Evolutionary conservation across 805 yeast species (phyloP).

Genomic region (Wickerhamomyces ciferrii): DNA sequence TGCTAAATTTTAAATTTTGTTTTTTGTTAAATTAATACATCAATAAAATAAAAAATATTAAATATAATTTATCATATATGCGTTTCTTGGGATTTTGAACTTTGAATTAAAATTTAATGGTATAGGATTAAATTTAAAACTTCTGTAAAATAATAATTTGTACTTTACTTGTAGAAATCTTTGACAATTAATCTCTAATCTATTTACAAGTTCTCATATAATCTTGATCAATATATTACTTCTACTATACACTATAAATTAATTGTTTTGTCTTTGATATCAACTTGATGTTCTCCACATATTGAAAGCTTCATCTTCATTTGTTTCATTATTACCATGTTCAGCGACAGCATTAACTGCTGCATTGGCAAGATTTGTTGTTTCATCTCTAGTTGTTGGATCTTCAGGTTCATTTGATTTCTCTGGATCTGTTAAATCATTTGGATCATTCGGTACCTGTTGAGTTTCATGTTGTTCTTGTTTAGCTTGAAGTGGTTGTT

Average conservation of each 20-base stretch:
- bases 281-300: neutral
- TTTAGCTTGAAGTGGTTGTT: no score
- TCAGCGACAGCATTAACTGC: constrained; percentile 11
- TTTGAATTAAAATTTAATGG: neutral
- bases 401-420: neutral
- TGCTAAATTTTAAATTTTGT: constrained; percentile 78
- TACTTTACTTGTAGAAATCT: no score
- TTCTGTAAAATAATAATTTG: neutral
- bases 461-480: neutral
- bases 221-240: no score
- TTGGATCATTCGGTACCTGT: neutral
- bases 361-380: constrained; percentile 11
- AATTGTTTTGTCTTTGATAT: neutral
- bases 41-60: neutral
- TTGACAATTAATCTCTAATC: no score
- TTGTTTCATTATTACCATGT: neutral
- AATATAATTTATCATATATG: neutral
- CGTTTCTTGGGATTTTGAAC: neutral
- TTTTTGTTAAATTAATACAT: neutral
- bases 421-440: neutral
- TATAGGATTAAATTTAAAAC: neutral
- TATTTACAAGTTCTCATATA: no score
- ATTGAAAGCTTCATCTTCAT: neutral
- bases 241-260: neutral
- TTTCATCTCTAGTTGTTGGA: neutral